Conservation (phyloP, 495 filamentous ascomycete genomes). For the Annulohypoxylon bovei region DNA sequence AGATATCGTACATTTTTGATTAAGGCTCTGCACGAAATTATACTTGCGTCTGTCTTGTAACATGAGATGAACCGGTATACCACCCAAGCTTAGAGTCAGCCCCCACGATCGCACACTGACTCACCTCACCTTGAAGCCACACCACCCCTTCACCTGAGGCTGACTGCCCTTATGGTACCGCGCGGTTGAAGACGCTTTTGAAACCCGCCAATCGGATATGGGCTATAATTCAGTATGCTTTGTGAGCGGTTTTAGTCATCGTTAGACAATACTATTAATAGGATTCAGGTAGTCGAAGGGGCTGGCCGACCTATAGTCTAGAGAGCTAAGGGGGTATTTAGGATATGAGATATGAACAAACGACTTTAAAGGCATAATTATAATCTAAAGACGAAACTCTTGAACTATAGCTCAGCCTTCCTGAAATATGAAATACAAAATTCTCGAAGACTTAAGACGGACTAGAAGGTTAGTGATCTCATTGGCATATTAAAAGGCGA, state of each 20-base stretch:
- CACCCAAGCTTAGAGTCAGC: neutral
- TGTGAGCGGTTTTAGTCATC: conserved; percentile 24
- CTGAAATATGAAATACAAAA: neutral
- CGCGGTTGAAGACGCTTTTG: neutral
- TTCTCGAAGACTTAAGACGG: neutral
- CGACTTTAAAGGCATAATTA: neutral
- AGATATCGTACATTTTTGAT: neutral
- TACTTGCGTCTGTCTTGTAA: neutral
- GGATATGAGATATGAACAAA: neutral
- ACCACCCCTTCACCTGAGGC: conserved; percentile 32
- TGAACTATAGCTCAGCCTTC: neutral
- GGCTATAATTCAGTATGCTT: neutral
- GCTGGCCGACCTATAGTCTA: neutral
- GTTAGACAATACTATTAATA: conserved; percentile 17
- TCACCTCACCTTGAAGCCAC: conserved; percentile 14
- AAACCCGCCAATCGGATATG: conserved; percentile 11
- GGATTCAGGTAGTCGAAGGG: conserved; percentile 2
- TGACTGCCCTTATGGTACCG: conserved; percentile 11
- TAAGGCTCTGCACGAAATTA: neutral
- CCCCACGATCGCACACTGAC: conserved; percentile 3
- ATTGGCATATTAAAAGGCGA: conserved; percentile 15
- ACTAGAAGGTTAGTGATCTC: neutral
- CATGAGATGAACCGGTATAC: neutral
- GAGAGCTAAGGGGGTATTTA: too few species aligned
- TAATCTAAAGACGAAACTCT: neutral